Conservation (phyloP, 163 green algal genomes). For the Chlorella variabilis region DNA sequence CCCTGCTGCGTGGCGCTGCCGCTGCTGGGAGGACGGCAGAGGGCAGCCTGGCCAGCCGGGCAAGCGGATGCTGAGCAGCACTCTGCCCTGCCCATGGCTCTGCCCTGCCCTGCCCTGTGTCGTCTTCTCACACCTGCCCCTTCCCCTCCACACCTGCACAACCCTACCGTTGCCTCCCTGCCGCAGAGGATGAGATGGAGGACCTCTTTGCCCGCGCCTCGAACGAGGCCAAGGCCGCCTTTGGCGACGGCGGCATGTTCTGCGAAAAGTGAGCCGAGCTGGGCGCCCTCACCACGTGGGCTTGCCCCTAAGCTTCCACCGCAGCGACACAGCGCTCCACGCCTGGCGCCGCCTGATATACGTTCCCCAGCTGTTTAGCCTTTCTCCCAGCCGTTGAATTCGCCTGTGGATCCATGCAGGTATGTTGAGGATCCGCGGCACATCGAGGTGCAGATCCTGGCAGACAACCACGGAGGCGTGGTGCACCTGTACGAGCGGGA, state of each 20-base stretch:
- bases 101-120: no score
- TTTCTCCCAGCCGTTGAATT: no score
- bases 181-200: conserved; percentile 28
- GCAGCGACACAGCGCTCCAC: no score
- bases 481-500: conserved; percentile 95
- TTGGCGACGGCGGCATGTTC: conserved; percentile 96
- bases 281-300: no score
- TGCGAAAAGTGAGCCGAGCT: conserved; percentile 68
- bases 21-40: background rate
- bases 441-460: conserved; percentile 85
- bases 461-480: conserved; percentile 92
- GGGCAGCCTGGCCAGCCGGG: background rate
- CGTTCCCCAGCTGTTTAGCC: background rate
- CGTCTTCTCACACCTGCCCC: no score
- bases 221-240: conserved; percentile 86
- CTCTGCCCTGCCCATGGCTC: no score
- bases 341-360: background rate
- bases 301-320: no score
- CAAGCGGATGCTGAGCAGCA: no score
- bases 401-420: conserved; percentile 88
- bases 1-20: background rate
- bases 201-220: conserved; percentile 36
- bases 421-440: conserved; percentile 92
- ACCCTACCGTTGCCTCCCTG: no score
- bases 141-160: no score